These are phyloP conservation scores for Aureobasidium leucospermi DNA, from an alignment of 2,329 filamentous ascomycete genomes.

Conservation along the genomic window DNA sequence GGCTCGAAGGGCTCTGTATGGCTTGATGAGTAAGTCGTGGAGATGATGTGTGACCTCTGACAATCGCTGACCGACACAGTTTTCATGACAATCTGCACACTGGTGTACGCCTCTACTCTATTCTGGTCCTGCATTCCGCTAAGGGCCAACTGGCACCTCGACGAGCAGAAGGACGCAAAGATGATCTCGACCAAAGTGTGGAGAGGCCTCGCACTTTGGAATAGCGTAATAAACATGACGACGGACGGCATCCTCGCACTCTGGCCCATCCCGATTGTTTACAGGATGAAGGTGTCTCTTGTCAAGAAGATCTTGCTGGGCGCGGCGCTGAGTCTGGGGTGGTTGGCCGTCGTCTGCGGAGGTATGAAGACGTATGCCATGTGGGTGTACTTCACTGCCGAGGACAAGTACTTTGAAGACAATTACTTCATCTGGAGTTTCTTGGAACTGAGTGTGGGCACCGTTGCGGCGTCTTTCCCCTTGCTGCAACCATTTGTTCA, in stretches of 20 bases:
- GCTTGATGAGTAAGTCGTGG: neutral
- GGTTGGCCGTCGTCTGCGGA: neutral
- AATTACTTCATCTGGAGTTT: neutral
- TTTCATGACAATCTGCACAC: neutral
- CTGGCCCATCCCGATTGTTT: neutral
- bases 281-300: neutral
- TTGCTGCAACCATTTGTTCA: neutral
- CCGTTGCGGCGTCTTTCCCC: neutral
- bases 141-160: neutral
- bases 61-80: neutral
- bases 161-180: neutral
- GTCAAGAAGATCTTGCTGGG: neutral
- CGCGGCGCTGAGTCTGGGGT: neutral
- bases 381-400: neutral
- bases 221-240: neutral
- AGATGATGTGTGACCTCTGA: neutral
- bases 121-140: neutral
- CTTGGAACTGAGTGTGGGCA: neutral
- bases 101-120: neutral
- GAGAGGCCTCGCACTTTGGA: neutral
- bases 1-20: neutral
- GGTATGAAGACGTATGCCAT: neutral
- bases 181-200: neutral
- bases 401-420: slow-evolving; percentile 1
- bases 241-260: neutral